A percentile compares a stretch with the other conserved stretches of the same genome.
These are phyloP conservation scores for Paecilomyces formosus DNA, from an alignment of 2,329 filamentous ascomycete species.

Conservation along the genomic window DNA sequence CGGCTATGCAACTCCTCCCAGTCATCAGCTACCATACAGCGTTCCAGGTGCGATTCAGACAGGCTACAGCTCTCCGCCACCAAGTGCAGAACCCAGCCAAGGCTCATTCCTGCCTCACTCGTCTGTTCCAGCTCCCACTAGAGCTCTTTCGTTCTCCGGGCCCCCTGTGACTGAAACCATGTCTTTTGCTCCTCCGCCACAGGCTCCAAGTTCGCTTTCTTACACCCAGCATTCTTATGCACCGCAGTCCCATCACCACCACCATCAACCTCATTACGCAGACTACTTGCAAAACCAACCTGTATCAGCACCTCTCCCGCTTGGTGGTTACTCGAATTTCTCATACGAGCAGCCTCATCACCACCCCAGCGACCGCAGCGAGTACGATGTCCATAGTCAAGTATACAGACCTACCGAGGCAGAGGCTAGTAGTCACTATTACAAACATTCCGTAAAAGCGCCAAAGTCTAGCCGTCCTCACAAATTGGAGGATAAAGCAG, in stretches of 20 bases:
- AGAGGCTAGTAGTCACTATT: constrained; percentile 29
- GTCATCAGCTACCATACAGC: constrained; percentile 15
- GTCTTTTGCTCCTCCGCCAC: constrained; percentile 24
- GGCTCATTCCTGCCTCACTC: constrained; percentile 15
- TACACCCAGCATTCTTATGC: constrained; percentile 19
- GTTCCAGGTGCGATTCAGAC: constrained; percentile 10
- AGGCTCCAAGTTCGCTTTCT: constrained; percentile 28
- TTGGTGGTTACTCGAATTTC: constrained; percentile 36
- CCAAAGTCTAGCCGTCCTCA: constrained; percentile 23
- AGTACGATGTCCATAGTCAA: constrained; percentile 40
- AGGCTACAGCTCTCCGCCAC: constrained; percentile 21
- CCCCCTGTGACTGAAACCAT: constrained; percentile 13
- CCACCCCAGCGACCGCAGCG: constrained; percentile 16
- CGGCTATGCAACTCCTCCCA: constrained; percentile 15
- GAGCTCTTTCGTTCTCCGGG: constrained; percentile 21
- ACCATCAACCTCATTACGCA: constrained; percentile 12
- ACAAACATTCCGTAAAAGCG: constrained; percentile 26
- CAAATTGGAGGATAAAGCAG: constrained; percentile 31
- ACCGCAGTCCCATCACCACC: constrained; percentile 10
- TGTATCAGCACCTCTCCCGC: constrained; percentile 9
- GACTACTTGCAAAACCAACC: constrained; percentile 11
- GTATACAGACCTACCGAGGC: constrained; percentile 39
- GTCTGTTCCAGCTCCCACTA: constrained; percentile 18
- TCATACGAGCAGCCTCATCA: constrained; percentile 30
- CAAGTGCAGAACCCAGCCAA: constrained; percentile 20